These are phyloP conservation scores for Saposhnikovia divaricata DNA, from an alignment of 129 eudicot species.

Conservation along the genomic window DNA sequence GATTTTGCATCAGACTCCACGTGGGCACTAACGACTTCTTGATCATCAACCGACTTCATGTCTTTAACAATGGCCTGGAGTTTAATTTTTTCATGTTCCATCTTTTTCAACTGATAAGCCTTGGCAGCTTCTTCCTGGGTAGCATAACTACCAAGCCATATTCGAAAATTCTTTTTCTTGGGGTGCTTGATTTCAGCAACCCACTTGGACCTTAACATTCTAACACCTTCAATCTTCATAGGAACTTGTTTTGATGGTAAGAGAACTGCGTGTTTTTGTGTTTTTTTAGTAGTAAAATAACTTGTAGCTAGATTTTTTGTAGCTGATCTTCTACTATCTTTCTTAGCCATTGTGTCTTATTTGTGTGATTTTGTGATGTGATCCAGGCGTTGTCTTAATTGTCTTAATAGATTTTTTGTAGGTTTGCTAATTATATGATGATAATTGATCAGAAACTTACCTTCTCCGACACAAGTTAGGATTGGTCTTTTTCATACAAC, in stretches of 20 bases:
- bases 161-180: neutral
- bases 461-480: too few relatives aligned
- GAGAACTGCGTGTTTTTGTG: neutral
- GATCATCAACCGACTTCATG: neutral
- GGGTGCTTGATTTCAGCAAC: neutral
- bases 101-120: slow-evolving; percentile 1
- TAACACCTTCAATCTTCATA: neutral
- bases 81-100: neutral
- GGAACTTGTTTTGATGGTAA: neutral
- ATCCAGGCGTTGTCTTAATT: neutral
- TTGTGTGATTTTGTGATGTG: neutral
- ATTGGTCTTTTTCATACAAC: too few relatives aligned
- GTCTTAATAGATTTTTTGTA: neutral
- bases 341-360: neutral
- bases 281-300: neutral
- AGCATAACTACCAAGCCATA: neutral
- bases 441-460: too few relatives aligned
- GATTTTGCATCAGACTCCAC: neutral
- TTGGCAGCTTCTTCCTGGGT: neutral
- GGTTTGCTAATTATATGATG: neutral
- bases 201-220: neutral
- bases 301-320: neutral
- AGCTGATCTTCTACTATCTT: neutral
- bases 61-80: neutral
- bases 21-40: neutral